Conservation (phyloP, 164 flowering plant genomes). For the Stephania cephalantha region DNA sequence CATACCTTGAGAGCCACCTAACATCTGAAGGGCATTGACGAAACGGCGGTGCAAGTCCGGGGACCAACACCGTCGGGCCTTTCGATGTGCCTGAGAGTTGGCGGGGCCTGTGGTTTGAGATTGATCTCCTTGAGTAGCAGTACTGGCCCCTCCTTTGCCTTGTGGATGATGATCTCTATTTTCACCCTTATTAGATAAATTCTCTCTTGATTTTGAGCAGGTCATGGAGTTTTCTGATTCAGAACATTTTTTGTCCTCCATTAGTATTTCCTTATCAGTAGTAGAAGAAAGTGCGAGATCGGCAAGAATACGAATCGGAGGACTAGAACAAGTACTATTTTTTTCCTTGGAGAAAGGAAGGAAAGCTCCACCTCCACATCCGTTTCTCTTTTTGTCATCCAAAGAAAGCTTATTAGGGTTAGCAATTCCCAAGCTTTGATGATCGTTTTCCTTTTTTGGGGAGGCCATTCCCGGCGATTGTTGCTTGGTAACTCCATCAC, state of each 20-base stretch:
- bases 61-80: conserved; percentile 96
- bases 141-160: conserved; percentile 20
- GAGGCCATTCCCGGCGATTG: conserved; percentile 22
- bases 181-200: conserved; percentile 16
- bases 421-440: conserved; percentile 22
- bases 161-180: conserved; percentile 29
- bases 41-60: conserved; percentile 94
- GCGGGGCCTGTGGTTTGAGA: conserved; percentile 32
- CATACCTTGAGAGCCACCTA: conserved; percentile 97
- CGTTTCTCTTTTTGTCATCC: conserved; percentile 61
- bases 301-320: conserved; percentile 31
- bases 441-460: conserved; percentile 30
- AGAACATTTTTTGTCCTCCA: conserved; percentile 37
- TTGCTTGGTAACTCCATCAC: conserved; percentile 34
- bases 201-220: conserved; percentile 32
- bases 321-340: conserved; percentile 22
- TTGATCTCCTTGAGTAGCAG: background rate
- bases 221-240: conserved; percentile 29
- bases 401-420: conserved; percentile 40
- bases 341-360: conserved; percentile 81
- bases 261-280: conserved; percentile 34
- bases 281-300: conserved; percentile 63
- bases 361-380: conserved; percentile 87
- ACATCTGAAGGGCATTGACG: conserved; percentile 92
- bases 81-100: conserved; percentile 56